These are phyloP conservation scores for Aspergillus olivimuriae DNA, from an alignment of 495 filamentous ascomycete species.

Conservation along the genomic window DNA sequence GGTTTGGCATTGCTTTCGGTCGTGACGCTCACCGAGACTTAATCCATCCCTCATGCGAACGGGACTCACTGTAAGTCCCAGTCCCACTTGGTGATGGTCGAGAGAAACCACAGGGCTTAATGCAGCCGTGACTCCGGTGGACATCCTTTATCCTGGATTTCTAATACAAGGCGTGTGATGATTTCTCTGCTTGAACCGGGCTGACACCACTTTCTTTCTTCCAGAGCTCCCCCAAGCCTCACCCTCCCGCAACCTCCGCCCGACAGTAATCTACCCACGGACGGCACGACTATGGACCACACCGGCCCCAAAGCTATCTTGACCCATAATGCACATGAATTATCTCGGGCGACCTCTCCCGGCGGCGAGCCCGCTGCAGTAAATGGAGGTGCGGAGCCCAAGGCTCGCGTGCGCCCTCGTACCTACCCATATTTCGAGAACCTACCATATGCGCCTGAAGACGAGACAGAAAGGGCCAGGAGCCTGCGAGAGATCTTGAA, in stretches of 20 bases:
- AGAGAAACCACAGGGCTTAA: not conserved
- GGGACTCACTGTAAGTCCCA: constrained; percentile 23
- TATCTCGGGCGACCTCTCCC: constrained; percentile 60
- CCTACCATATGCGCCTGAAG: constrained; percentile 82
- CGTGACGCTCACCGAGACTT: constrained; percentile 13
- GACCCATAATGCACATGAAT: constrained; percentile 42
- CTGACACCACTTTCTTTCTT: constrained; percentile 8
- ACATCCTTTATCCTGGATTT: not conserved
- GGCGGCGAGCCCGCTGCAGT: constrained; percentile 52
- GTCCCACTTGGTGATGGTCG: constrained; percentile 19
- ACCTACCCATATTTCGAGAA: constrained; percentile 89
- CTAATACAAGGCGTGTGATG: not conserved
- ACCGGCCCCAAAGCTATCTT: constrained; percentile 33
- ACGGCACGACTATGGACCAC: constrained; percentile 34
- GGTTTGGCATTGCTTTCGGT: constrained; percentile 10
- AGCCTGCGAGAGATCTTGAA: constrained; percentile 81
- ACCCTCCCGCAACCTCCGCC: constrained; percentile 18
- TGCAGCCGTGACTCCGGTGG: too few species aligned
- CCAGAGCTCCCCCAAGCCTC: constrained; percentile 28
- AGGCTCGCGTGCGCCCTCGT: constrained; percentile 71
- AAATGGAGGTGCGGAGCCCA: constrained; percentile 48
- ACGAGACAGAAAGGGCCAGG: constrained; percentile 60
- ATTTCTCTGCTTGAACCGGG: too few species aligned
- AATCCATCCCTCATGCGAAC: constrained; percentile 26
- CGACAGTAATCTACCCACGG: constrained; percentile 8